A percentile compares a stretch with the other conserved stretches of the same genome.
These are phyloP conservation scores for Cercospora sojina DNA, from an alignment of 2,329 filamentous ascomycete genomes.

Conservation along the genomic window DNA sequence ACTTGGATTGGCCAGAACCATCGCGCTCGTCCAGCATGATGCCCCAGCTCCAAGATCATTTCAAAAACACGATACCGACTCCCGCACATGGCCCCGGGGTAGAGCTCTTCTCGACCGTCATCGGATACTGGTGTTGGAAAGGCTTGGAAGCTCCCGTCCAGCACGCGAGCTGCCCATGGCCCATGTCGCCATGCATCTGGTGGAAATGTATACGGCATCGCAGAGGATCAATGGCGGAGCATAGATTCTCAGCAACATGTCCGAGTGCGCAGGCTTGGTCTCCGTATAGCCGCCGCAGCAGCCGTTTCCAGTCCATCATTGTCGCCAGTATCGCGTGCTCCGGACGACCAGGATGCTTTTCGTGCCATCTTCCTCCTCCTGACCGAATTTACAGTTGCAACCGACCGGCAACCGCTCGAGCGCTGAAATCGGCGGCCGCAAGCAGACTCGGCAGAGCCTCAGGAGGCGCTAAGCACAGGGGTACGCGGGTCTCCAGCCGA, in stretches of 20 bases:
- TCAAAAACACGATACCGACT: background rate
- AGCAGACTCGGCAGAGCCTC: constrained; percentile 1
- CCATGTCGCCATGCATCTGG: background rate
- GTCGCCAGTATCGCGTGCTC: background rate
- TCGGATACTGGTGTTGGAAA: background rate
- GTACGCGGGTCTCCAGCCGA: background rate
- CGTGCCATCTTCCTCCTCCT: background rate
- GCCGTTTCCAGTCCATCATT: background rate
- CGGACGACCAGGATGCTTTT: background rate
- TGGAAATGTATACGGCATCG: background rate
- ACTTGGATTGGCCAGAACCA: background rate
- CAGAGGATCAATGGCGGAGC: background rate
- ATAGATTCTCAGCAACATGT: background rate
- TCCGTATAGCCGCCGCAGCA: background rate
- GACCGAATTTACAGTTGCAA: background rate
- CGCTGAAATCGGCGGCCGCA: background rate
- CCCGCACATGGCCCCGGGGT: background rate
- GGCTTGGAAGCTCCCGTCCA: background rate
- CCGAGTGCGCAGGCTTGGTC: background rate
- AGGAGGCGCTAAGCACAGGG: background rate
- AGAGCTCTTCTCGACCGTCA: background rate
- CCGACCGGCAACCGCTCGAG: background rate
- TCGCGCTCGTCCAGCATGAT: background rate
- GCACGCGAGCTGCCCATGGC: background rate
- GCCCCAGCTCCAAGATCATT: background rate